Conservation (phyloP, 1,284 basidiomycete species). For the Calocybe gambosa region DNA sequence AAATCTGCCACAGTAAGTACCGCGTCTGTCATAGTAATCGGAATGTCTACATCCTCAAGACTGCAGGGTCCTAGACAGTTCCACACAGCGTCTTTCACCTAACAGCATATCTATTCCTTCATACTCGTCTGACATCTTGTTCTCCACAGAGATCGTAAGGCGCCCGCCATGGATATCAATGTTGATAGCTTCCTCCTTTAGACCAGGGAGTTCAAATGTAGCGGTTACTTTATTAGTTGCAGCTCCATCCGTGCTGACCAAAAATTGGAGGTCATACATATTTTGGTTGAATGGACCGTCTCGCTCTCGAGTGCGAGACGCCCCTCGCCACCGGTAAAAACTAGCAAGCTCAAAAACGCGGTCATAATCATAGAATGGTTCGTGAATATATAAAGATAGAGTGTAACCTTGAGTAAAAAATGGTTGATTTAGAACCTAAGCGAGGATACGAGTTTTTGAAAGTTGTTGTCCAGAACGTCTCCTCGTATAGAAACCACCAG, state of each 20-base stretch:
- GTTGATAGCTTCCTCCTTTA: constrained; percentile 35
- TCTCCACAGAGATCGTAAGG: constrained; percentile 42
- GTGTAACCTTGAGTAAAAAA: constrained; percentile 20
- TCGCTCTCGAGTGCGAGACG: constrained; percentile 14
- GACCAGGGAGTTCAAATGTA: constrained; percentile 43
- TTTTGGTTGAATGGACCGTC: constrained; percentile 22
- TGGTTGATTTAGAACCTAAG: too few species aligned
- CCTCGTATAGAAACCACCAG: not conserved
- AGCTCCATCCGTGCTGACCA: constrained; percentile 24
- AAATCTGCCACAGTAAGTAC: constrained; percentile 19
- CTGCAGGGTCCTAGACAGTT: constrained; percentile 38
- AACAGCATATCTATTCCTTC: constrained; percentile 42
- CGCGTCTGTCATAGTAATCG: constrained; percentile 19
- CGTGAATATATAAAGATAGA: constrained; percentile 40
- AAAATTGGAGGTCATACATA: constrained; percentile 3
- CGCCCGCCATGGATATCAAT: constrained; percentile 38
- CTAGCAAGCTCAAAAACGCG: constrained; percentile 42
- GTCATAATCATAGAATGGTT: constrained; percentile 46
- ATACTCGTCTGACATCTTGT: constrained; percentile 23
- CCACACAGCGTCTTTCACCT: constrained; percentile 45
- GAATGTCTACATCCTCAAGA: constrained; percentile 25
- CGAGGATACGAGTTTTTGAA: too few species aligned
- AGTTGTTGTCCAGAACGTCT: too few species aligned
- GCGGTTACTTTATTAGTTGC: constrained; percentile 38
- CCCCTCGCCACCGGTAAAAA: constrained; percentile 7